These are phyloP conservation scores for Citrus unshiu DNA, from an alignment of 345 rosid species.

Conservation along the genomic window DNA sequence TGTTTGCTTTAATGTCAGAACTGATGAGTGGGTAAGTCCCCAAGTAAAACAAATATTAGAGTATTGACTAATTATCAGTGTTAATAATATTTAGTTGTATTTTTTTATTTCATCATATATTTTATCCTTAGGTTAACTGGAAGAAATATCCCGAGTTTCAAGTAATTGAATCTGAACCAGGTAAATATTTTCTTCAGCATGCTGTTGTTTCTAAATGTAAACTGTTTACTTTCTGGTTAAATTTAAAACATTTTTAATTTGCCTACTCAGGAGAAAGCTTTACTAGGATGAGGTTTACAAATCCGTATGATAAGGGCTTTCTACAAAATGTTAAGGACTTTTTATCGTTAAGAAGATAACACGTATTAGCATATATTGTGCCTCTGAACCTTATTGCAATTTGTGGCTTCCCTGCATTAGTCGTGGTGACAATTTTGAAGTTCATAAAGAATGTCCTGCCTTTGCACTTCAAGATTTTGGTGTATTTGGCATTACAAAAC, in stretches of 20 bases:
- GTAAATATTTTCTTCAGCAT: conserved; percentile 15
- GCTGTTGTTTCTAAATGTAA: not conserved
- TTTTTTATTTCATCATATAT: not conserved
- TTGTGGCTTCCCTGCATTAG: not conserved
- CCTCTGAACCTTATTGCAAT: not conserved
- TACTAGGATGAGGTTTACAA: conserved; percentile 24
- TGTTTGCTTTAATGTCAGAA: conserved; percentile 53
- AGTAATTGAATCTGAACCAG: conserved; percentile 32
- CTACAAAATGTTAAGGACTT: conserved; percentile 42
- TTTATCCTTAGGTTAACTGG: conserved; percentile 58
- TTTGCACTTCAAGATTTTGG: not conserved
- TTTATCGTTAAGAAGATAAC: not conserved
- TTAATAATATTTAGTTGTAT: not conserved
- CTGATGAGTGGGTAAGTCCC: conserved; percentile 74
- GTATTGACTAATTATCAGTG: not conserved
- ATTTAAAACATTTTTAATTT: not conserved
- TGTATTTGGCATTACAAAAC: not conserved
- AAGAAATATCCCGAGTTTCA: conserved; percentile 59
- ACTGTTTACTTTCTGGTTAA: not conserved
- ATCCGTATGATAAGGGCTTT: conserved; percentile 54
- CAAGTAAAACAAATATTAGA: not conserved
- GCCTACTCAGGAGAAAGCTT: conserved; percentile 29
- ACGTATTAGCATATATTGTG: not conserved
- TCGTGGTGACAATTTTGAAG: not conserved
- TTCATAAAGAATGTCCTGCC: not conserved